These are phyloP conservation scores for Hydrangea macrophylla DNA, from an alignment of 148 eudicot genomes.

Conservation along the genomic window DNA sequence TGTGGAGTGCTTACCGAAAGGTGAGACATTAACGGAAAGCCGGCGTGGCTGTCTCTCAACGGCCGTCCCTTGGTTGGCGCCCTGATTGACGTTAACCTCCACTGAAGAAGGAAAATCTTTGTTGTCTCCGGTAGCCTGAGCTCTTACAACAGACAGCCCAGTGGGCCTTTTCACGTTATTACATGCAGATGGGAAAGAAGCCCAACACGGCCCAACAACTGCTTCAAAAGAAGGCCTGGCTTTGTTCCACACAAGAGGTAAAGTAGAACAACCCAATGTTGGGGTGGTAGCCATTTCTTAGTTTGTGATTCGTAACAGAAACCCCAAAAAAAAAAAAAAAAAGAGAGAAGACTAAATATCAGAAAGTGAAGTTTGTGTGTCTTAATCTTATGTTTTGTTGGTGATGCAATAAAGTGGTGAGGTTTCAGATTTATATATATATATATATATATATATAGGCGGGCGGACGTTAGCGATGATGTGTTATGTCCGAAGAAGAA, in stretches of 20 bases:
- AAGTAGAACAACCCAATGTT: constrained; percentile 17
- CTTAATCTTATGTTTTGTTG: too few relatives aligned
- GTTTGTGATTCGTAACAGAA: too few relatives aligned
- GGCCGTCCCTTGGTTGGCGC: constrained; percentile 24
- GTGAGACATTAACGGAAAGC: constrained; percentile 40
- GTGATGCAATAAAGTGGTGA: too few relatives aligned
- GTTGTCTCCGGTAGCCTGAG: constrained; percentile 44
- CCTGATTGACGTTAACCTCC: constrained; percentile 24
- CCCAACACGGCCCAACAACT: constrained; percentile 26
- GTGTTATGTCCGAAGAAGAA: too few relatives aligned
- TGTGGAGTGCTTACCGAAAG: constrained; percentile 74
- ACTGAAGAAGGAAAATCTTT: constrained; percentile 26
- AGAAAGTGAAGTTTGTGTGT: neutral
- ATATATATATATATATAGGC: neutral
- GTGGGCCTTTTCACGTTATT: neutral
- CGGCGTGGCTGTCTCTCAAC: constrained; percentile 46
- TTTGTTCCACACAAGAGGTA: constrained; percentile 23
- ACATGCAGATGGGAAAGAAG: constrained; percentile 18
- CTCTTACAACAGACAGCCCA: constrained; percentile 26
- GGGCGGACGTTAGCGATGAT: too few relatives aligned
- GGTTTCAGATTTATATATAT: too few relatives aligned
- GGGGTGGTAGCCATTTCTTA: constrained; percentile 40
- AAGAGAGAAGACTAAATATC: neutral
- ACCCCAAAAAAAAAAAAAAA: too few relatives aligned
- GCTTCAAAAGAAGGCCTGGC: neutral